Evolutionary conservation across 768 basidiomycete genomes (phyloP).

Genomic region (Tulasnella sp.): DNA sequence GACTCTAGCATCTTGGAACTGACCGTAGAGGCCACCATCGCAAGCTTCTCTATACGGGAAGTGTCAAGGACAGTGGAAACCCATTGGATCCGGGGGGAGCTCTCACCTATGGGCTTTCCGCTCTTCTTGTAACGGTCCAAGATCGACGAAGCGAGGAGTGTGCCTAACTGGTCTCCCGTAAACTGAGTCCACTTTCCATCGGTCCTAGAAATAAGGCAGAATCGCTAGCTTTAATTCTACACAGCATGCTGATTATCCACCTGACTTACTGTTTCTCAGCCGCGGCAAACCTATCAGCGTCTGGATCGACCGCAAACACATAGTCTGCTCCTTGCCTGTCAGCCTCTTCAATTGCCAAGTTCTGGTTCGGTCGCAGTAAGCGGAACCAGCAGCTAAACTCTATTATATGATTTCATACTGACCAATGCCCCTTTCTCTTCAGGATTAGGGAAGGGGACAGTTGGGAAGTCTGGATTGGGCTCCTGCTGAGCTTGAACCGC

Average conservation of each 20-base stretch:
- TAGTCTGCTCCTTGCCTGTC: conserved; percentile 50
- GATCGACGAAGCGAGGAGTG: conserved; percentile 45
- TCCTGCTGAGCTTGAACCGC: conserved; percentile 61
- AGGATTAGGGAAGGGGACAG: conserved; percentile 82
- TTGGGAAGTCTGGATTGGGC: conserved; percentile 83
- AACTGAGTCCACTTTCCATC: conserved; percentile 64
- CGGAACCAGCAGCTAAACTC: neutral
- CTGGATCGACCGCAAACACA: conserved; percentile 86
- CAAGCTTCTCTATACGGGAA: conserved; percentile 53
- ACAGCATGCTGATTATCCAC: conserved; percentile 13
- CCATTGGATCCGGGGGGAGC: neutral
- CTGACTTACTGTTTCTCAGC: conserved; percentile 58
- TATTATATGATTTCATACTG: neutral
- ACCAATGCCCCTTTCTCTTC: conserved; percentile 70
- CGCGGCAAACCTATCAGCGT: conserved; percentile 77
- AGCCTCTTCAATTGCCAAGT: conserved; percentile 66
- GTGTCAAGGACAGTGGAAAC: neutral
- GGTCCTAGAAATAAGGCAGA: conserved; percentile 33
- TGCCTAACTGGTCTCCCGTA: conserved; percentile 81
- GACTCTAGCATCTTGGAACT: conserved; percentile 85
- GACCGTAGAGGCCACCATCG: conserved; percentile 85
- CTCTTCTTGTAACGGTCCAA: conserved; percentile 44
- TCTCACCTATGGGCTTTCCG: conserved; percentile 45
- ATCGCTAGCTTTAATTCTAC: conserved; percentile 16
- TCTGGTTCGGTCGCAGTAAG: conserved; percentile 40